Base-by-base conservation (phyloP, 352 stramenopile species). In the Phytophthora lateralis region DNA sequence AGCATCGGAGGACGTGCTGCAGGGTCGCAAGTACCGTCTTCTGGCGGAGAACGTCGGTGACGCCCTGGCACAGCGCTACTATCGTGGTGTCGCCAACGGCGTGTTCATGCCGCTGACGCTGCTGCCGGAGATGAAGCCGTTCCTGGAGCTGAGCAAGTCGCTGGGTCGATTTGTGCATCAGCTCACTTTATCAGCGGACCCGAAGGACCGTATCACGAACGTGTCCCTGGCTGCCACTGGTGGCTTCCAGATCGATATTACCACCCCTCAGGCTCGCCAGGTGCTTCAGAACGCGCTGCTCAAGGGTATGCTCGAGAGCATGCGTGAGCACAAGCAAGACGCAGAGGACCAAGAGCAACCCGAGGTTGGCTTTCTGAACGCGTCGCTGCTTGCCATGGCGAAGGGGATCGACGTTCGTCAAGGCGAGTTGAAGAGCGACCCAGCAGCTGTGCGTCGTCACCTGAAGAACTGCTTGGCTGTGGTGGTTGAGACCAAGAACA, bases 91-190 rank as follows among this genome's bases (percentile, higher is more conserved):
- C 7, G 80, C 84, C n/a, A 95, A 95, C 58, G 85, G 76, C 21
- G 82, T 93, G 12, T 93, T 91, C 73, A 88, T 95, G 81, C 80
- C 81, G 27, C 69, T 90, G 12, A 93, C 83, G 46, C 65, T 92
- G 20, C 48, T 86, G 44, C 82, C 81, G 10, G 85, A 95, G 71
- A 90, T 95, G 82, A 78, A 90, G 72, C 85, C 85, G 42, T 95
- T 91, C 68, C 56, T 95, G 34, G 62, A 78, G 14, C 65, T 95
- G 41, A 78, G 79, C 47, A 78, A 93, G 46, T 66, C 81, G n/a
- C 74, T 95, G 9, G 85, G 85, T 15, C 71, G 75, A n/a, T 82
- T 94, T 37, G 58, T 92, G 34, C 80, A 89, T 54, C 75, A 91
- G 54, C 67, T 93, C 35, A 67, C 75, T 12, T 58, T 89, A 52